Evolutionary conservation across 192 early-diverging fungal species (phyloP), one percentile per base, ranked within the genome.

Genomic region (Coemansia sp.): DNA sequence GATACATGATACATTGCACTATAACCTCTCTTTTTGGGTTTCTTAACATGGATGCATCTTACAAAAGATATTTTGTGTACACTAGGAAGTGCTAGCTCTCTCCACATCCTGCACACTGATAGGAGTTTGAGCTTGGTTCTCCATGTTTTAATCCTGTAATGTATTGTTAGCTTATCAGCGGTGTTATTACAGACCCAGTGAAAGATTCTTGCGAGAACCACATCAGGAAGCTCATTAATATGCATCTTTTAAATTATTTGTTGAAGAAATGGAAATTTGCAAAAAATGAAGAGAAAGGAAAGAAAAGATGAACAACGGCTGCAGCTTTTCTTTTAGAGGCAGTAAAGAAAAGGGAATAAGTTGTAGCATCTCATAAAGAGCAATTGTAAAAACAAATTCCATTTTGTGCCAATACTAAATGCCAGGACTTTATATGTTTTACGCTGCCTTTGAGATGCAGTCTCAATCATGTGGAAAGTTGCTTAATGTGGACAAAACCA

Each of bases 221-320:
- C 13, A 2, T 59, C 58, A 15, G 40, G 19, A 43, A 60, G 22
- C 25, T 60, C 11, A 40, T 60, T 60, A 34, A 56, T 35, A 40
- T 34, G 45, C 20, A 62, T 49, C 10, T 4, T 14, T 43, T 4
- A 43, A 43, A 14, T 2, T 9, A 14, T 13, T 4, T 13, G 14
- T 43, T 43, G 13, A 43, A 43, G 14, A 43, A 43, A 14, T 43
- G 13, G 3, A 43, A 43, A n/a, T n/a, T n/a, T 43, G 13, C 6
- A 13, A 13, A 43, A 14, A 43, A 43, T 43, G 13, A 43, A 3
- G 6, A 2, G 13, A 43, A 43, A 43, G 41, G 6, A 43, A 14
- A 43, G 41, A 43, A 43, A 14, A 43, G 41, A 43, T 6, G 2
- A 43, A 43, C 10, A 43, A 14, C 4, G 36, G 36, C 4, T 38